Base-by-base conservation (phyloP, 106 monocot genomes). In the Cymbidium sinense region DNA sequence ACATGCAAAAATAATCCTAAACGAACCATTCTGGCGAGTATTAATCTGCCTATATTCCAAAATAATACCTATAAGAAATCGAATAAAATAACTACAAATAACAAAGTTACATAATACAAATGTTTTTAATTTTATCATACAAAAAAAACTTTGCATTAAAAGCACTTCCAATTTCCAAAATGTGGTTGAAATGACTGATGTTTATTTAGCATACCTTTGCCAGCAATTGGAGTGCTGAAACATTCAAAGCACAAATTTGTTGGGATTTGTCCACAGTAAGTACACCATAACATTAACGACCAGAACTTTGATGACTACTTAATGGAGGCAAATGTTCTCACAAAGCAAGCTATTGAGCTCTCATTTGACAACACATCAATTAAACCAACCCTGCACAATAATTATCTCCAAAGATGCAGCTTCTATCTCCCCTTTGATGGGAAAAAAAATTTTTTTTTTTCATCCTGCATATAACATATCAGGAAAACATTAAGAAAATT, bases 361-460 rank as follows among this genome's bases (percentile, higher is more conserved):
- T 7, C 30, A 11, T 67, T 15, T 37, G 8, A 71, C 20, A 71
- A 71, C 71, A 37, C 34, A 15, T 69, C 69, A 69, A 17, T 69
- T n/a, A 18, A 69, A 69, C 28, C 69, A 36, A 71, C 29, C 52
- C 71, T 71, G 71, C 71, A 71, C 71, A 71, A 71, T 39, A 70
- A 5, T 35, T n/a, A 70, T 70, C 70, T 70, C 70, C 21, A 70
- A 18, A 19, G 17, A 70, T 34, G 35, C 70, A 71, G 30, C 11
- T 7, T 71, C 21, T 71, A 36, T 39, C 71, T 71, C 39, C 74
- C 74, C 74, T 27, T 47, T 47, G 0, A 47, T 6, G 74, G 28
- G 27, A 74, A 35, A 43, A 74, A 44, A 37, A n/a, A 13, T 67
- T 20, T n/a, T n/a, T n/a, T n/a, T n/a, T n/a, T n/a, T n/a, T 74